Base-by-base conservation (phyloP, 345 rosid species). In the Eucalyptus leucophloia region DNA sequence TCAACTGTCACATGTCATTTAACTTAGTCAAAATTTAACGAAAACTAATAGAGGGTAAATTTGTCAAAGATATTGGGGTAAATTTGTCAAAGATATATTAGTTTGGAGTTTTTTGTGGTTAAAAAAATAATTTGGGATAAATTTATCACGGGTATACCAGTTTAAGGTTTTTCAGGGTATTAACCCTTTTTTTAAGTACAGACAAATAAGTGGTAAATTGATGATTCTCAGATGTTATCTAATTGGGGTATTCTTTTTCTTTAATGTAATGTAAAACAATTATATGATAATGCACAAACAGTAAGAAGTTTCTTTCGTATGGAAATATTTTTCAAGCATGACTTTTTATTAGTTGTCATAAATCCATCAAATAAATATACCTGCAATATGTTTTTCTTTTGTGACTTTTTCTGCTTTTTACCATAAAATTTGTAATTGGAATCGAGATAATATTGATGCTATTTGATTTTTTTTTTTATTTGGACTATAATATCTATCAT, bases 81-180 rank as follows among this genome's bases (percentile, higher is more conserved):
- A 47, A 47, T 47, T 47, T 47, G 13, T 11, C 13, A 47, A 47
- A 47, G 12, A 47, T 47, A 47, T 47, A 47, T 1, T 9, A 47
- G 0, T 47, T 47, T 47, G 12, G 13, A 47, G 49, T 47, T 45
- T 45, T 45, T 45, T 9, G 49, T 45, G 12, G 11, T 45, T 10
- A 45, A 45, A 45, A 45, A 47, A 47, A 47, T 47, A 47, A 1
- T 47, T 47, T 47, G 1, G 49, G 13, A 4, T 11, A 47, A 47
- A 47, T 47, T 47, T 47, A 11, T 11, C 4, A 11, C 13, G 1
- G 0, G 1, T 10, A 12, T 47, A 47, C 12, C 0, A 10, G 49
- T 47, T 47, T 47, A 47, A 47, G 5, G 49, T 47, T 47, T 47
- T 47, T 47, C 2, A 11, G 4, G 13, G 13, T 47, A 47, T 47